Evolutionary conservation across 768 basidiomycete species (phyloP), one percentile per base, ranked within the genome.

Genomic region (Chiua virens): DNA sequence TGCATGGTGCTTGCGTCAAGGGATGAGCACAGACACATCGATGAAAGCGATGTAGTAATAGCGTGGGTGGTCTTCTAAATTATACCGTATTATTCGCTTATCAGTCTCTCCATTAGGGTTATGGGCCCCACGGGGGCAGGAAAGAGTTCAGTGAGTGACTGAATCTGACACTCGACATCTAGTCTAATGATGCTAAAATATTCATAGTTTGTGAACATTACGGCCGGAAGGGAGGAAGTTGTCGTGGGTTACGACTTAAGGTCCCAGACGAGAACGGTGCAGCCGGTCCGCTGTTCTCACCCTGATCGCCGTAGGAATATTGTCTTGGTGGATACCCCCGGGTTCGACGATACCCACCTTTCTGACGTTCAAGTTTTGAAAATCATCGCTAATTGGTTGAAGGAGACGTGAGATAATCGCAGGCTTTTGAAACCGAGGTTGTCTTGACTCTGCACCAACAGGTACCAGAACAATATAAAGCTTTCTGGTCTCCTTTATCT

Each of bases 141-240:
- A 2, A 60, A 60, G 42, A 60, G 59, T 36, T 61, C 59, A 4
- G 59, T 57, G 42, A 53, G 59, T 57, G 15, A n/a, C n/a, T n/a
- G n/a, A n/a, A n/a, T n/a, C n/a, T n/a, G n/a, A n/a, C n/a, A n/a
- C n/a, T n/a, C n/a, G n/a, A n/a, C n/a, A n/a, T n/a, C n/a, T n/a
- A n/a, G n/a, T n/a, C n/a, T n/a, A n/a, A n/a, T n/a, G 11, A 21
- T 20, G 21, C 25, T 35, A 17, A 50, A 14, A 15, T 6, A 15
- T 40, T 23, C 1, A 23, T 9, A 60, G 58, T 60, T 60, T n/a
- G 37, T 61, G 25, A 60, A 53, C 49, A 22, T 2, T 8, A 45
- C 36, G 11, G 32, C 45, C 27, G 54, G 50, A 25, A 43, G 15
- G 38, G 2, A 20, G 4, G 37, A 41, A 10, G 48, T 38, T 5